A percentile compares a stretch with the other conserved stretches of the same genome.
Conservation (phyloP, 805 yeast genomes). For the Sugiyamaella marilandica region DNA sequence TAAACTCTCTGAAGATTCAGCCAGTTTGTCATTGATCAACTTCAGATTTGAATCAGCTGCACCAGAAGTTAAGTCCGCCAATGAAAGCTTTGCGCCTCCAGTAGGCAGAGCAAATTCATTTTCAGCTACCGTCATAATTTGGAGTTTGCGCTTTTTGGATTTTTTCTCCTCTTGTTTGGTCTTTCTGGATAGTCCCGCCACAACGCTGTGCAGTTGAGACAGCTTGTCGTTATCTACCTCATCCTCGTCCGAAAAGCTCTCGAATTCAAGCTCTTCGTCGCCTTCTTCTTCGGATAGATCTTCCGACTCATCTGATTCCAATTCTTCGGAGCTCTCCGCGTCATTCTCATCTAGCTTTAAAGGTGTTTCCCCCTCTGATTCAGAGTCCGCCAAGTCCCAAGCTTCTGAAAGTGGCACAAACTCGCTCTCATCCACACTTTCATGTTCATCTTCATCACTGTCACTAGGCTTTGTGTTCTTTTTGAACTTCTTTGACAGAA, state of each 20-base stretch:
- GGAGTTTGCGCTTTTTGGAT: constrained; percentile 45
- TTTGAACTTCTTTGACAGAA: constrained; percentile 35
- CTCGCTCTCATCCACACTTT: constrained; percentile 71
- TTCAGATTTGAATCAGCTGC: constrained; percentile 45
- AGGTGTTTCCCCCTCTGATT: constrained; percentile 5
- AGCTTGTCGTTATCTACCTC: constrained; percentile 47
- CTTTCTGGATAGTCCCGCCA: constrained; percentile 11
- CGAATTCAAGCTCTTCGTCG: constrained; percentile 18
- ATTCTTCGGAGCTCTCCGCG: constrained; percentile 14
- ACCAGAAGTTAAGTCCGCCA: constrained; percentile 66
- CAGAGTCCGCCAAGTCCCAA: constrained; percentile 55
- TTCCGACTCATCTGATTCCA: not conserved
- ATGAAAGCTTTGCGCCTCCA: constrained; percentile 53
- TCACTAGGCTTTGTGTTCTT: constrained; percentile 33
- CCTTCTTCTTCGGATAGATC: constrained; percentile 18
- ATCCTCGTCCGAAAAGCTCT: constrained; percentile 37
- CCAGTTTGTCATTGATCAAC: constrained; percentile 32
- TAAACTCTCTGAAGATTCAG: constrained; percentile 36
- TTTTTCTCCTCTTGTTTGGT: constrained; percentile 23
- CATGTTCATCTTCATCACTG: constrained; percentile 57
- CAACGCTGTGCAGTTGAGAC: constrained; percentile 37
- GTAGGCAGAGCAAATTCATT: constrained; percentile 68
- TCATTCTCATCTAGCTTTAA: constrained; percentile 8
- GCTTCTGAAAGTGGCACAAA: constrained; percentile 77
- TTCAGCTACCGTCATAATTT: constrained; percentile 54